These are phyloP conservation scores for Choiromyces venosus DNA, from an alignment of 495 filamentous ascomycete species.

Conservation along the genomic window DNA sequence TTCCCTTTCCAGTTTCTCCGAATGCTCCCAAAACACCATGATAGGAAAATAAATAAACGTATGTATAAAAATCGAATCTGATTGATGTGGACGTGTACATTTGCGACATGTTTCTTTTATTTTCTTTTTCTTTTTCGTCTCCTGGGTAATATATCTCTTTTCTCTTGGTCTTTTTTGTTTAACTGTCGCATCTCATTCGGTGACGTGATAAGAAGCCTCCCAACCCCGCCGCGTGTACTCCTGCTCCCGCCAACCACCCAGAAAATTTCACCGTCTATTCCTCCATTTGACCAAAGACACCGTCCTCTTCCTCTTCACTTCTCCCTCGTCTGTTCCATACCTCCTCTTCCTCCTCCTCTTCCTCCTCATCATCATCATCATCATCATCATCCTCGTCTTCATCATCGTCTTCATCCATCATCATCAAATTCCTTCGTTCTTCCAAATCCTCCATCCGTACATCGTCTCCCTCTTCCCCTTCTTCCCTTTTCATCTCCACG, in stretches of 20 bases:
- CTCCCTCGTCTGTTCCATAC: slow-evolving; percentile 34
- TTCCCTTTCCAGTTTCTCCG: not conserved
- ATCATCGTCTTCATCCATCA: slow-evolving; percentile 50
- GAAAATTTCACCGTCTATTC: slow-evolving; percentile 53
- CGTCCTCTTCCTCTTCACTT: slow-evolving; percentile 87
- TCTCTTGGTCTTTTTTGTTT: slow-evolving; percentile 1
- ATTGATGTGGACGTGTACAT: slow-evolving; percentile 21
- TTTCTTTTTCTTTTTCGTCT: slow-evolving; percentile 18
- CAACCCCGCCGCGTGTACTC: slow-evolving; percentile 18
- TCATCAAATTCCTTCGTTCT: slow-evolving; percentile 52
- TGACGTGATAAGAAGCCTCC: slow-evolving; percentile 21
- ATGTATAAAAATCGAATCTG: slow-evolving; percentile 21
- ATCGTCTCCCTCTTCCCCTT: slow-evolving; percentile 40
- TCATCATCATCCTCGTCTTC: slow-evolving; percentile 52
- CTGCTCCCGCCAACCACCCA: slow-evolving; percentile 15
- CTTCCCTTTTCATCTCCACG: slow-evolving; percentile 33
- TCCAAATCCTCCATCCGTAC: slow-evolving; percentile 42
- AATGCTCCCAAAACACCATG: not conserved
- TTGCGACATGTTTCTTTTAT: slow-evolving; percentile 31
- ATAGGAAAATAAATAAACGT: slow-evolving; percentile 25
- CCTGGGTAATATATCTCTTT: slow-evolving; percentile 27
- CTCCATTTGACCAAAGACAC: slow-evolving; percentile 94
- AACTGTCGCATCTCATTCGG: not conserved
- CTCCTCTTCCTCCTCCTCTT: slow-evolving; percentile 70
- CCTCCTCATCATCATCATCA: slow-evolving; percentile 54